Percentiles rank a stretch among this genome's conserved stretches.
phyloP scores from a whole-genome alignment of 2,329 filamentous ascomycete genomes.

The Cercospora zeae-maydis region DNA sequence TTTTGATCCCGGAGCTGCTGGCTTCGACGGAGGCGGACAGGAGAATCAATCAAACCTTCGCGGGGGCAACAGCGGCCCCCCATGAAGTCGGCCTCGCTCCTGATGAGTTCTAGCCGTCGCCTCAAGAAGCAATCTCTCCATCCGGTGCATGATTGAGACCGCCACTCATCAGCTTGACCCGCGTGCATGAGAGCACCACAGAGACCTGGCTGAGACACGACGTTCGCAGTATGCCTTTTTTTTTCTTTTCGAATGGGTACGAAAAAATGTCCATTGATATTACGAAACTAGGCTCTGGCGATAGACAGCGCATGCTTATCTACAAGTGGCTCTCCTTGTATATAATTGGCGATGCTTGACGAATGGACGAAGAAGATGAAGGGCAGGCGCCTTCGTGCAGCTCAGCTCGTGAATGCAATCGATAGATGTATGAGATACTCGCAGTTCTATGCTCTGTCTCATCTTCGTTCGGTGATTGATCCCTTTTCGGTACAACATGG shows the following conservation, averaged over 20 bases:
- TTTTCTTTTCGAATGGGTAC: neutral
- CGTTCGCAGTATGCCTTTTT: neutral
- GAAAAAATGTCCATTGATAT: neutral
- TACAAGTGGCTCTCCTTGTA: neutral
- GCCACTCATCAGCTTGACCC: neutral
- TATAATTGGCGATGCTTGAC: neutral
- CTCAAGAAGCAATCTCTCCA: neutral
- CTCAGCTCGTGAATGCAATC: neutral
- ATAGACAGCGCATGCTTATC: neutral
- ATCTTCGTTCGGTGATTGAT: neutral
- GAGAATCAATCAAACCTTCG: neutral
- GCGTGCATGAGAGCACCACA: neutral
- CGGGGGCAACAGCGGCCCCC: neutral
- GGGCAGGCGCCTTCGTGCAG: neutral
- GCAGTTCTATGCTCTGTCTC: neutral
- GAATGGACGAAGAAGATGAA: neutral
- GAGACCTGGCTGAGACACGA: neutral
- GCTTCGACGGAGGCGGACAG: neutral
- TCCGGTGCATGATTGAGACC: neutral
- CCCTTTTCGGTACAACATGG: neutral
- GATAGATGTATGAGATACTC: neutral
- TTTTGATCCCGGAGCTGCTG: constrained; percentile 8
- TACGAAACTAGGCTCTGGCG: neutral
- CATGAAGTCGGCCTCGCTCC: neutral
- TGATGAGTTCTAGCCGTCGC: neutral